phyloP scores from a whole-genome alignment of 148 eudicot species.

The Fagopyrum esculentum region DNA sequence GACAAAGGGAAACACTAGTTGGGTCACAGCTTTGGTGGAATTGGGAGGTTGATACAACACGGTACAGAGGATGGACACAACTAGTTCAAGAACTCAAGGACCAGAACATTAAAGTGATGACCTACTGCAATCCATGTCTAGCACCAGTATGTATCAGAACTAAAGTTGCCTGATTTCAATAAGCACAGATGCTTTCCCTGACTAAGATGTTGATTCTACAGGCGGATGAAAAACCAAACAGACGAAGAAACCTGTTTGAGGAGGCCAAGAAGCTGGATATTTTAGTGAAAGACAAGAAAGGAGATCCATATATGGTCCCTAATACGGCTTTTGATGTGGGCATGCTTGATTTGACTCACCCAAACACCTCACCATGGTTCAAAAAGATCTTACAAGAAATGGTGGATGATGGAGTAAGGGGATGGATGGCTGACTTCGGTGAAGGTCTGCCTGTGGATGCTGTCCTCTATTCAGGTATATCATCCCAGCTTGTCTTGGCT shows the following conservation, averaged over 20 bases:
- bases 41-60: conserved; percentile 83
- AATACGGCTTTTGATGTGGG: conserved; percentile 99
- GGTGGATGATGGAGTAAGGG: conserved; percentile 91
- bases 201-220: conserved; percentile 16
- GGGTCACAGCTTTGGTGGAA: conserved; percentile 99
- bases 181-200: not conserved
- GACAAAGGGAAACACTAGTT: conserved; percentile 81
- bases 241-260: conserved; percentile 57
- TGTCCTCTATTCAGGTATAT: conserved; percentile 70
- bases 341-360: conserved; percentile 94
- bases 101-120: conserved; percentile 73
- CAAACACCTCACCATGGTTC: conserved; percentile 72
- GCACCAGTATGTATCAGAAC: conserved; percentile 55
- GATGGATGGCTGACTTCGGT: conserved; percentile 99
- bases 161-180: not conserved
- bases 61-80: conserved; percentile 73
- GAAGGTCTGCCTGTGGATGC: conserved; percentile 96
- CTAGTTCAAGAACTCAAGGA: conserved; percentile 57
- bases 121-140: conserved; percentile 96
- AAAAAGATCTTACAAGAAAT: conserved; percentile 69
- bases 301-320: conserved; percentile 91
- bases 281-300: conserved; percentile 65
- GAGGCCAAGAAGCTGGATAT: conserved; percentile 88
- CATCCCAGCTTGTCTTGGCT: too few species aligned
- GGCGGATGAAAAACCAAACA: conserved; percentile 69